Conservation (phyloP, 257 asterid species). For the Capsicum rhomboideum region DNA sequence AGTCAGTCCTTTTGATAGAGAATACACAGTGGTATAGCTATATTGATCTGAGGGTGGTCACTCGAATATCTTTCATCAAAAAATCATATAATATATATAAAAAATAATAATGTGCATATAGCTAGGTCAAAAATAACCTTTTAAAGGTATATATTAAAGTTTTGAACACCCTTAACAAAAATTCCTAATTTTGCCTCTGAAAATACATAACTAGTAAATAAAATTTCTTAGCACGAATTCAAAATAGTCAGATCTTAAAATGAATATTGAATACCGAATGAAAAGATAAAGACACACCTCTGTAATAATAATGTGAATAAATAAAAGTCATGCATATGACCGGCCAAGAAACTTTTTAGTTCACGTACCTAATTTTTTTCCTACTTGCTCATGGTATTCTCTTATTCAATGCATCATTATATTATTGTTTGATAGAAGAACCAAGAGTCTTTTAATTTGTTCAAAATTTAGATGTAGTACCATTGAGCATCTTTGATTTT, state of each 20-base stretch:
- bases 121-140: no score
- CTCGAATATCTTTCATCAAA: no score
- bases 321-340: not conserved
- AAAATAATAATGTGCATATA: no score
- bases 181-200: no score
- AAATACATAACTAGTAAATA: no score
- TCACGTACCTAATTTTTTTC: not conserved
- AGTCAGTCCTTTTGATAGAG: no score
- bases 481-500: not conserved
- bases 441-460: not conserved
- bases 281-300: not conserved
- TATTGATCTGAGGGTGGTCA: no score
- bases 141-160: no score
- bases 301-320: not conserved
- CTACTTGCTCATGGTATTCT: not conserved
- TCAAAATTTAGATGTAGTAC: not conserved
- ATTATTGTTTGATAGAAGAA: not conserved
- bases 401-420: not conserved
- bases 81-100: no score
- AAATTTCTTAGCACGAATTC: not conserved
- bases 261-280: rapidly evolving
- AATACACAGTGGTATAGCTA: no score
- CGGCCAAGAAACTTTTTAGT: not conserved
- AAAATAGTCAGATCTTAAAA: rapidly evolving
- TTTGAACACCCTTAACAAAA: no score